phyloP scores from a whole-genome alignment of 495 filamentous ascomycete genomes.

The Recurvomyces mirabilis region DNA sequence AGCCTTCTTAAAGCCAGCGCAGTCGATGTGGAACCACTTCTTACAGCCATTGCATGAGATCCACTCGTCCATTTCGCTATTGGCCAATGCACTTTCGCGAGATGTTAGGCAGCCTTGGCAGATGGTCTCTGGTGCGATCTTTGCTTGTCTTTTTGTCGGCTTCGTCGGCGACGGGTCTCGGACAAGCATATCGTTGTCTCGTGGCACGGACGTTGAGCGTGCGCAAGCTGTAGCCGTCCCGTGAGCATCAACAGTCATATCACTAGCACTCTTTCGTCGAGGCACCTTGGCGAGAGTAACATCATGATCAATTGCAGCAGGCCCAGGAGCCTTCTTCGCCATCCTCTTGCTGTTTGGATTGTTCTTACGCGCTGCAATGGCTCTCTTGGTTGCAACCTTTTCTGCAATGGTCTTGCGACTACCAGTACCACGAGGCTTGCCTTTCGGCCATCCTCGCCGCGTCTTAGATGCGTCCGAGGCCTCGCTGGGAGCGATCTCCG shows the following conservation, averaged over 20 bases:
- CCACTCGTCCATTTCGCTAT: constrained; percentile 39
- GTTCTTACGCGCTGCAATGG: constrained; percentile 18
- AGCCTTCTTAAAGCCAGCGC: constrained; percentile 60
- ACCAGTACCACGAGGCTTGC: constrained; percentile 29
- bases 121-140: constrained; percentile 17
- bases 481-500: constrained; percentile 9
- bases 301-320: background rate
- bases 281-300: background rate
- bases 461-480: constrained; percentile 20
- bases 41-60: constrained; percentile 69
- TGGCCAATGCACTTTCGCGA: constrained; percentile 15
- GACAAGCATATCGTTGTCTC: constrained; percentile 13
- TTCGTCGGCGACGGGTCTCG: background rate
- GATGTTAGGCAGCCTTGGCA: constrained; percentile 32
- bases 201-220: constrained; percentile 26
- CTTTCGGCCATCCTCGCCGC: constrained; percentile 32
- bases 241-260: background rate
- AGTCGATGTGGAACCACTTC: constrained; percentile 62
- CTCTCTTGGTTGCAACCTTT: constrained; percentile 17
- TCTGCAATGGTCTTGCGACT: constrained; percentile 14
- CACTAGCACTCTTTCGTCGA: constrained; percentile 18
- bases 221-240: constrained; percentile 4
- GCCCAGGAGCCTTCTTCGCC: background rate
- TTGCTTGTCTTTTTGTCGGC: background rate
- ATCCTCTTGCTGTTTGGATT: background rate